These are phyloP conservation scores for Cercospora zeae-maydis DNA, from an alignment of 2,329 filamentous ascomycete species.

Conservation along the genomic window DNA sequence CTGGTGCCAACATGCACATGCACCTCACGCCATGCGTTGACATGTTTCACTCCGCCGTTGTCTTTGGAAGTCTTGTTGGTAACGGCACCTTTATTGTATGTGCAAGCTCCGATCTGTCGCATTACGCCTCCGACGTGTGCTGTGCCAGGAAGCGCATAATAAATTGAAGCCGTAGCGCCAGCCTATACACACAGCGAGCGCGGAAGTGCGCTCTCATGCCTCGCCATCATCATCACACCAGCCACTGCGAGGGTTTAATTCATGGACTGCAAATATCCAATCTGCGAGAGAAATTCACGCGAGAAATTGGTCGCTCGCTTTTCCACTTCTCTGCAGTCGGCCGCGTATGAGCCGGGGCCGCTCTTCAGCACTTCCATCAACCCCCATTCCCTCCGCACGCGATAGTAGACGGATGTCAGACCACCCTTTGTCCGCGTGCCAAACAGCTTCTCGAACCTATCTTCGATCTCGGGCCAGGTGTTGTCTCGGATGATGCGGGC, in stretches of 20 bases:
- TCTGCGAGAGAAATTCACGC: conserved; percentile 29
- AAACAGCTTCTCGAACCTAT: conserved; percentile 27
- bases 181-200: not conserved
- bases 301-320: conserved; percentile 30
- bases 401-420: conserved; percentile 36
- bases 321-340: conserved; percentile 30
- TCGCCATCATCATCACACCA: no score
- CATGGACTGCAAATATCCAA: conserved; percentile 27
- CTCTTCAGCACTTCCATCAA: conserved; percentile 35
- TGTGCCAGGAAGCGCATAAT: not conserved
- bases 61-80: not conserved
- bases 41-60: not conserved
- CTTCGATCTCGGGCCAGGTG: conserved; percentile 33
- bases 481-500: conserved; percentile 30
- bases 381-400: conserved; percentile 35
- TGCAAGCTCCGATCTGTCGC: not conserved
- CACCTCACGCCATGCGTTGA: not conserved
- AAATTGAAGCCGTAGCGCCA: not conserved
- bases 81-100: not conserved
- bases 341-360: conserved; percentile 26
- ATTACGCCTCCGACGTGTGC: not conserved
- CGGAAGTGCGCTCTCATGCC: not conserved
- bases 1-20: not conserved
- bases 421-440: conserved; percentile 32
- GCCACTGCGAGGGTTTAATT: not conserved